Percentiles rank a stretch among this genome's conserved stretches.
phyloP scores from a whole-genome alignment of 148 eudicot genomes.

The Simmondsia chinensis region DNA sequence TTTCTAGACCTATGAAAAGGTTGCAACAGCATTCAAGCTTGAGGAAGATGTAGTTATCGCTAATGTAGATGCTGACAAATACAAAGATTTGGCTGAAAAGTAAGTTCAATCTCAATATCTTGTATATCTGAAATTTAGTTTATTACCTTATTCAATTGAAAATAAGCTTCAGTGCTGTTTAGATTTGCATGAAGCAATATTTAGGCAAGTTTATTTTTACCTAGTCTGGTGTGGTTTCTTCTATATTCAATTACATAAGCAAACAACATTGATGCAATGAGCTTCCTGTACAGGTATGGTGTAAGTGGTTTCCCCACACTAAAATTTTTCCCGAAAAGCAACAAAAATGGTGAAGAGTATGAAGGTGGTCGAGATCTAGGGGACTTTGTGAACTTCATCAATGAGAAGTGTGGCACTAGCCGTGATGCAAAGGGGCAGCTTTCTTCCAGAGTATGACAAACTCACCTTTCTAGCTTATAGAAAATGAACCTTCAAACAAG shows the following conservation, averaged over 20 bases:
- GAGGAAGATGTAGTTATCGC: conserved; percentile 87
- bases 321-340: conserved; percentile 89
- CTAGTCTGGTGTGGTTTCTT: no score
- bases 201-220: no score
- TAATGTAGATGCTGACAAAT: conserved; percentile 83
- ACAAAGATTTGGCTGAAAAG: conserved; percentile 81
- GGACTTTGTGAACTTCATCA: conserved; percentile 75
- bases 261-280: neutral
- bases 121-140: no score
- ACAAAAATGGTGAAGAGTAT: conserved; percentile 96
- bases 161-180: no score
- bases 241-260: no score
- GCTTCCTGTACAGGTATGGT: conserved; percentile 54
- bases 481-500: no score
- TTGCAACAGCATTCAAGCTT: conserved; percentile 70
- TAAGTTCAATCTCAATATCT: conserved; percentile 21
- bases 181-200: no score
- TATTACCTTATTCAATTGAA: no score
- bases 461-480: no score
- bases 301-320: conserved; percentile 90
- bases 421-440: conserved; percentile 83
- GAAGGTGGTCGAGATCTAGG: conserved; percentile 81
- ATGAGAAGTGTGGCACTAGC: conserved; percentile 82
- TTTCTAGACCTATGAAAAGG: conserved; percentile 76
- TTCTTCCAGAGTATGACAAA: conserved; percentile 48